Conservation (phyloP, 495 filamentous ascomycete genomes). For the Tuber indicum region DNA sequence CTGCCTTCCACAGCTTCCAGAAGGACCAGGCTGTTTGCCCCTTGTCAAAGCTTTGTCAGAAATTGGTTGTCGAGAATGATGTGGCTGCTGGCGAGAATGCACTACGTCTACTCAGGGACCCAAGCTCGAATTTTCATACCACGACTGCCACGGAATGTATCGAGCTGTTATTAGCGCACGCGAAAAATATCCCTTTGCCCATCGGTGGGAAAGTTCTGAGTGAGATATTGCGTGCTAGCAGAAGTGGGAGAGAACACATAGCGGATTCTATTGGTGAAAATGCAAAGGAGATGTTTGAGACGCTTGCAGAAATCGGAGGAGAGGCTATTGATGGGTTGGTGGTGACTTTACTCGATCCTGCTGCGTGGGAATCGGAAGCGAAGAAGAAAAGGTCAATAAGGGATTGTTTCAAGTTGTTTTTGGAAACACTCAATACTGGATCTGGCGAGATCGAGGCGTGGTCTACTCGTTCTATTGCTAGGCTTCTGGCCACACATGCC, state of each 20-base stretch:
- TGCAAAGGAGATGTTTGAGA: slow-evolving; percentile 51
- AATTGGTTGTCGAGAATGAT: slow-evolving; percentile 50
- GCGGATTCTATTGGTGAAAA: slow-evolving; percentile 48
- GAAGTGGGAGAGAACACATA: slow-evolving; percentile 53
- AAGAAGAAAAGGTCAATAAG: slow-evolving; percentile 49
- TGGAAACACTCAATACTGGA: slow-evolving; percentile 59
- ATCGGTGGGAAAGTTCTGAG: slow-evolving; percentile 56
- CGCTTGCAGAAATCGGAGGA: slow-evolving; percentile 57
- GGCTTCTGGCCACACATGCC: slow-evolving; percentile 56
- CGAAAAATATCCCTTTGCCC: slow-evolving; percentile 44
- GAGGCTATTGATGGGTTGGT: slow-evolving; percentile 55
- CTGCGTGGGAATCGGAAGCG: slow-evolving; percentile 54
- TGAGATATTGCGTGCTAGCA: slow-evolving; percentile 53
- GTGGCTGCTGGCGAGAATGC: slow-evolving; percentile 55
- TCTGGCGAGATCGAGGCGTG: slow-evolving; percentile 55
- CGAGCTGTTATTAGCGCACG: slow-evolving; percentile 50
- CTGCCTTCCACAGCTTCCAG: slow-evolving; percentile 33
- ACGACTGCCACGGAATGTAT: slow-evolving; percentile 52
- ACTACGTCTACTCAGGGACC: slow-evolving; percentile 51
- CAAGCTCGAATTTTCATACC: slow-evolving; percentile 50
- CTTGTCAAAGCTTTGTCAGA: slow-evolving; percentile 53
- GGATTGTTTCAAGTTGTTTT: slow-evolving; percentile 60
- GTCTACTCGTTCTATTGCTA: slow-evolving; percentile 57
- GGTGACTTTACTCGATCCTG: slow-evolving; percentile 52
- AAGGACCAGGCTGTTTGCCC: slow-evolving; percentile 36